Evolutionary conservation across 2,329 filamentous ascomycete species (phyloP), one percentile per base, ranked within the genome.

Genomic region (Talaromyces atroroseus): DNA sequence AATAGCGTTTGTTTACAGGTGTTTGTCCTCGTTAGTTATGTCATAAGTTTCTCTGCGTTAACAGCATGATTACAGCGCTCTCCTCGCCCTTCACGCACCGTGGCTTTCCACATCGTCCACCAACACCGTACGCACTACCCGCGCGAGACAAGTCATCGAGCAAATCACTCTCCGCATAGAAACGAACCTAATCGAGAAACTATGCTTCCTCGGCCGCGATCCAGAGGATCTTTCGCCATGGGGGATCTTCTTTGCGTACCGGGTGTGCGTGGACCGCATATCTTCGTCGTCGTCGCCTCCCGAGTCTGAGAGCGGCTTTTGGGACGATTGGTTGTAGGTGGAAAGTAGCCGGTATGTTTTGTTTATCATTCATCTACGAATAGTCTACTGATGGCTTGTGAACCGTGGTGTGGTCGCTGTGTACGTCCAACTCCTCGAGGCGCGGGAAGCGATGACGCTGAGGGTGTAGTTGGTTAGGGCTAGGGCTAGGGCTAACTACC

Each of bases 1-100:
- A 49, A 64, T 65, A 40, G 57, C 58, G 1, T 66, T 66, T 29
- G 57, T 65, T 23, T 66, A 63, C 34, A 66, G 63, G 62, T 64
- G 1, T n/a, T n/a, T n/a, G 40, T 2, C 16, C 36, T 6, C 36
- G n/a, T n/a, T n/a, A n/a, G n/a, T n/a, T n/a, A n/a, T n/a, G n/a
- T n/a, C n/a, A n/a, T n/a, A n/a, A n/a, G n/a, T n/a, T n/a, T n/a
- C n/a, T n/a, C 1, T 11, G 20, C 2, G 3, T 5, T 26, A 21
- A 23, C 46, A 48, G 11, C 11, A 12, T 14, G 0, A 4, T 29
- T 4, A 29, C 8, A 55, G 53, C 32, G 32, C 46, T 3, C 46
- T 55, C 10, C 36, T 55, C 12, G 47, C 53, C 2, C 53, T 55
- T 6, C 36, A 55, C 7, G 5, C 38, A 7, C 47, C 53, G 3